phyloP scores from a whole-genome alignment of 805 yeast genomes.

The Saccharomyces paradoxus region DNA sequence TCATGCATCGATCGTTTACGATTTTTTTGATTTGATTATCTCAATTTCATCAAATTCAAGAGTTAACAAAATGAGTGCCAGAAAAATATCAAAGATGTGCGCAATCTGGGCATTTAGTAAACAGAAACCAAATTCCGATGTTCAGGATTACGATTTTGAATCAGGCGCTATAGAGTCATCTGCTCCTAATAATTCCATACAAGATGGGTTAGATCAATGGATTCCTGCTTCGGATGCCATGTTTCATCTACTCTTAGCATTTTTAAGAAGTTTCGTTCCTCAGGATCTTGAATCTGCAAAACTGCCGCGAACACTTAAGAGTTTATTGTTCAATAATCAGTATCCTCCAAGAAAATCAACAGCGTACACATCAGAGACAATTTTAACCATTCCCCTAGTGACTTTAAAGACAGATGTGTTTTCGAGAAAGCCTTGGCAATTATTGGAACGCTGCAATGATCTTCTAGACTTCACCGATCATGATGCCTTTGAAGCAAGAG shows the following conservation, averaged over 20 bases:
- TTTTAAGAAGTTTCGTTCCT: slow-evolving; percentile 70
- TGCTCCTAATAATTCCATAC: slow-evolving; percentile 36
- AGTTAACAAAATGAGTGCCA: slow-evolving; percentile 68
- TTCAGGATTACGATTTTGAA: slow-evolving; percentile 24
- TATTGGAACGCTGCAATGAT: slow-evolving; percentile 49
- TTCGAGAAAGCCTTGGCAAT: slow-evolving; percentile 46
- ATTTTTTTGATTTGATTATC: slow-evolving; percentile 73
- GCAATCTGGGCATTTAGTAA: slow-evolving; percentile 80
- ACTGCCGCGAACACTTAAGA: slow-evolving; percentile 60
- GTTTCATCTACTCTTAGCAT: slow-evolving; percentile 70
- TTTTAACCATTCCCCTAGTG: slow-evolving; percentile 54
- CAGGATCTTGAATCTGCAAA: slow-evolving; percentile 43
- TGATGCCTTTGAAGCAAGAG: slow-evolving; percentile 61
- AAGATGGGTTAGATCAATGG: slow-evolving; percentile 71
- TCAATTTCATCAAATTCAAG: slow-evolving; percentile 72
- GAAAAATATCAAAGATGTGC: slow-evolving; percentile 72
- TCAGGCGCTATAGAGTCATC: slow-evolving; percentile 7
- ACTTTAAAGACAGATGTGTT: slow-evolving; percentile 41
- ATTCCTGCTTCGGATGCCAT: slow-evolving; percentile 76
- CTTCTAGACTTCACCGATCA: slow-evolving; percentile 63
- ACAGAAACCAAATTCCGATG: slow-evolving; percentile 12
- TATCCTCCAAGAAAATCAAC: slow-evolving; percentile 63
- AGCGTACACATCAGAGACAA: slow-evolving; percentile 33
- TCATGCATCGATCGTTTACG: slow-evolving; percentile 84
- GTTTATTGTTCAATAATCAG: slow-evolving; percentile 51